Percentiles rank a stretch among this genome's conserved stretches.
phyloP scores from a whole-genome alignment of 352 stramenopile genomes.

The Peronospora farinosa region DNA sequence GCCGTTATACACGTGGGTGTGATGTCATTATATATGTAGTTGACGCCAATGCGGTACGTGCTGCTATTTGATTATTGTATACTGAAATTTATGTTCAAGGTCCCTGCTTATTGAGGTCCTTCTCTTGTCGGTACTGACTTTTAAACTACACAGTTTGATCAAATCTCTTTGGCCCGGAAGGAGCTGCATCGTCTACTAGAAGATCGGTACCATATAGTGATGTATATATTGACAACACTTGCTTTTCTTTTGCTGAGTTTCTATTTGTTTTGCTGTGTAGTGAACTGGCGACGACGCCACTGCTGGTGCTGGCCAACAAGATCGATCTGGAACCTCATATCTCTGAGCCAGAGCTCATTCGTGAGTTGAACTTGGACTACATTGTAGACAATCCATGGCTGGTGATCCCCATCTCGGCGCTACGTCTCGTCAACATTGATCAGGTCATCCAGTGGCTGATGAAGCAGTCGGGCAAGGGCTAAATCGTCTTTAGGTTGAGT shows the following conservation, averaged over 20 bases:
- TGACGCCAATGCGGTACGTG: slow-evolving; percentile 90
- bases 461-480: slow-evolving; percentile 89
- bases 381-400: slow-evolving; percentile 98
- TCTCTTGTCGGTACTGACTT: not conserved
- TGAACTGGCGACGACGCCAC: slow-evolving; percentile 86
- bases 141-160: slow-evolving; percentile 61
- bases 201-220: slow-evolving; percentile 64
- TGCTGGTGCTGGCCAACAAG: slow-evolving; percentile 98
- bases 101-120: too few relatives aligned
- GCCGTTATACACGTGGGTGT: slow-evolving; percentile 92
- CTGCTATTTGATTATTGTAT: not conserved
- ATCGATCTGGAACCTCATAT: slow-evolving; percentile 95
- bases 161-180: slow-evolving; percentile 92
- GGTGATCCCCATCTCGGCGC: slow-evolving; percentile 95
- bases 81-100: too few relatives aligned
- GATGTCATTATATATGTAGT: slow-evolving; percentile 99
- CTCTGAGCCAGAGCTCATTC: slow-evolving; percentile 85
- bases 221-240: not conserved
- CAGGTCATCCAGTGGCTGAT: slow-evolving; percentile 97
- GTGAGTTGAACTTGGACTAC: slow-evolving; percentile 97
- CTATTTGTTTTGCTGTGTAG: slow-evolving; percentile 22
- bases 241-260: not conserved
- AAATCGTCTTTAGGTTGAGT: slow-evolving; percentile 22
- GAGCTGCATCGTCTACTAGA: slow-evolving; percentile 91
- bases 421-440: slow-evolving; percentile 95